Evolutionary conservation across 2,329 filamentous ascomycete genomes (phyloP).

Genomic region (Scedosporium aurantiacum): DNA sequence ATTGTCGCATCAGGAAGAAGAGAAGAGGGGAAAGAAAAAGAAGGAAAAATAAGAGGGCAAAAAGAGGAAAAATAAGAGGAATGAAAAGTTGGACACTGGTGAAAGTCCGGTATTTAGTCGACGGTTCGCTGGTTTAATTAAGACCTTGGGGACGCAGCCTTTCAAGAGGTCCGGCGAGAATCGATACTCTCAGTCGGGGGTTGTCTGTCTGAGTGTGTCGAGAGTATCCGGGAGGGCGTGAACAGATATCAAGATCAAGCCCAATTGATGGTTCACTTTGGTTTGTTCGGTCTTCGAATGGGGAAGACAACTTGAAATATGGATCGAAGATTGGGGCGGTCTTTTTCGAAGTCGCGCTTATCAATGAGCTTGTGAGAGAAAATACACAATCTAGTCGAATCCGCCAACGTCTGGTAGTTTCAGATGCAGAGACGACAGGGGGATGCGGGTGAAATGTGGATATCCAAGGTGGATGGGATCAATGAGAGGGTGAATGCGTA

Average conservation of each 20-base stretch:
- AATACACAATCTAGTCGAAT: too few species aligned
- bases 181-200: background rate
- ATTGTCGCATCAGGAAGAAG: too few species aligned
- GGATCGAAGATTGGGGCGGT: background rate
- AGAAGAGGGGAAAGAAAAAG: too few species aligned
- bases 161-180: too few species aligned
- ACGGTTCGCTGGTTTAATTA: too few species aligned
- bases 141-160: too few species aligned
- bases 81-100: too few species aligned
- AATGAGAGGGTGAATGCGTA: background rate
- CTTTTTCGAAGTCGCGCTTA: too few species aligned
- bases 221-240: background rate
- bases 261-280: background rate
- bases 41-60: too few species aligned
- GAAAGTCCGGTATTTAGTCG: too few species aligned
- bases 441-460: background rate
- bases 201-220: background rate
- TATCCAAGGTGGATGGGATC: background rate
- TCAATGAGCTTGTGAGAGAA: too few species aligned
- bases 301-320: background rate
- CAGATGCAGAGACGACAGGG: background rate
- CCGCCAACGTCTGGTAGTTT: background rate
- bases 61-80: too few species aligned
- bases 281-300: background rate
- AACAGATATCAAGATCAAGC: background rate